phyloP scores from a whole-genome alignment of 129 eudicot species.

The Logfia minima region DNA sequence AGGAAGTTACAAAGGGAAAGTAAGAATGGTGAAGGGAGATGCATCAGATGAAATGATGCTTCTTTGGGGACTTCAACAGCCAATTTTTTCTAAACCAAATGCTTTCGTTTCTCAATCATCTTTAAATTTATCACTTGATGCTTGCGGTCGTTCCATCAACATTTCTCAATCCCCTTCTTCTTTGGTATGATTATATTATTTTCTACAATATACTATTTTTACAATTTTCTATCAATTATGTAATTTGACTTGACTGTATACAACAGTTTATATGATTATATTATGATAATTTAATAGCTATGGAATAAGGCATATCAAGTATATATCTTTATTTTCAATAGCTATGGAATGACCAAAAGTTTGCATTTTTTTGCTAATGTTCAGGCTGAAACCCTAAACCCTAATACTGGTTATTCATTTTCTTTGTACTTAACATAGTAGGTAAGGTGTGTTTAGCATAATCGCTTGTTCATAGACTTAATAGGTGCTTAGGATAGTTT shows the following conservation, averaged over 20 bases:
- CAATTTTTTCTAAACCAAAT: slow-evolving; percentile 62
- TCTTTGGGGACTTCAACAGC: slow-evolving; percentile 92
- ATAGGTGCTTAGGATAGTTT: not conserved
- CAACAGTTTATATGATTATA: not conserved
- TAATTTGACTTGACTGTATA: not conserved
- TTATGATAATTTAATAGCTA: no score
- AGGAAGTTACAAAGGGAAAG: slow-evolving; percentile 63
- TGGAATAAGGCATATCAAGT: no score
- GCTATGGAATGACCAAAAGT: no score
- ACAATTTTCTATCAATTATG: not conserved
- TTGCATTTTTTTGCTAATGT: not conserved
- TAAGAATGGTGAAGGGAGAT: slow-evolving; percentile 46
- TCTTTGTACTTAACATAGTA: not conserved
- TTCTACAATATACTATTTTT: not conserved
- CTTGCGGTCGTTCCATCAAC: slow-evolving; percentile 84
- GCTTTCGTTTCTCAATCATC: slow-evolving; percentile 75
- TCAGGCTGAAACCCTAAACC: slow-evolving; percentile 12
- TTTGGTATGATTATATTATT: slow-evolving; percentile 35
- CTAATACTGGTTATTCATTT: not conserved
- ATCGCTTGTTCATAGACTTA: not conserved
- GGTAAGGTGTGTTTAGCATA: not conserved
- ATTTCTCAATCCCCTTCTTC: slow-evolving; percentile 91
- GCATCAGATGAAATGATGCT: slow-evolving; percentile 76
- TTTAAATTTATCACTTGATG: slow-evolving; percentile 60
- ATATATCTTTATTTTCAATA: no score